Conservation (phyloP, 768 basidiomycete species). For the Kwoniella heveanensis region DNA sequence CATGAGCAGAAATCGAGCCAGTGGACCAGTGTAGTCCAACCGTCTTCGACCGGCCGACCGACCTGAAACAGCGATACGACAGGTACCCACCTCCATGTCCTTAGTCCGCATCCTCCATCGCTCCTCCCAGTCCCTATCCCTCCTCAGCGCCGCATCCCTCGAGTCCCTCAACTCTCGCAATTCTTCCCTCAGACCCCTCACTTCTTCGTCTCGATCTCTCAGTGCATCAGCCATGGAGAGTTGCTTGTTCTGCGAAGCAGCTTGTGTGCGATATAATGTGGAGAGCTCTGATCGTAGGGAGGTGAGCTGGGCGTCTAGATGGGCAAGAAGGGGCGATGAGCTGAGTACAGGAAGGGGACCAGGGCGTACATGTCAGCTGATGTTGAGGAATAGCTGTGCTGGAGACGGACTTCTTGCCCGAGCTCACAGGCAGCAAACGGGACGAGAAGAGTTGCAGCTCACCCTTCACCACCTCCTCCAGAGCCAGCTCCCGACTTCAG, state of each 20-base stretch:
- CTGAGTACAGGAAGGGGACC: no score
- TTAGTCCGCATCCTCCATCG: constrained; percentile 71
- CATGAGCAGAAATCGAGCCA: not conserved
- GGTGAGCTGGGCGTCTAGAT: constrained; percentile 91
- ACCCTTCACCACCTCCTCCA: constrained; percentile 42
- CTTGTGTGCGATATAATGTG: constrained; percentile 89
- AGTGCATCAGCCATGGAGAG: constrained; percentile 93
- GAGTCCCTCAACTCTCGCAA: constrained; percentile 77
- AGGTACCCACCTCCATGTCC: constrained; percentile 78
- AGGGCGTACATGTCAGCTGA: no score
- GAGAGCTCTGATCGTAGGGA: constrained; percentile 88
- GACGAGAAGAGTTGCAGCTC: not conserved
- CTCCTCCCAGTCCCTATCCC: constrained; percentile 71
- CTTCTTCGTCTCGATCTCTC: constrained; percentile 86
- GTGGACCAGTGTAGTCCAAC: no score
- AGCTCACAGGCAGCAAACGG: no score
- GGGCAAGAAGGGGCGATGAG: constrained; percentile 81
- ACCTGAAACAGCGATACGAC: no score
- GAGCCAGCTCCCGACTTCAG: constrained; percentile 69
- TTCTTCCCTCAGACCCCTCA: constrained; percentile 77
- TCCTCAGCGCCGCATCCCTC: constrained; percentile 70
- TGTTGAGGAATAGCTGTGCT: no score
- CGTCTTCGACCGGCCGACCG: no score
- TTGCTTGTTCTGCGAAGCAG: constrained; percentile 82
- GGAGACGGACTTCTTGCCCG: no score